phyloP scores from a whole-genome alignment of 1,284 basidiomycete species.

The Naganishia sp. region DNA sequence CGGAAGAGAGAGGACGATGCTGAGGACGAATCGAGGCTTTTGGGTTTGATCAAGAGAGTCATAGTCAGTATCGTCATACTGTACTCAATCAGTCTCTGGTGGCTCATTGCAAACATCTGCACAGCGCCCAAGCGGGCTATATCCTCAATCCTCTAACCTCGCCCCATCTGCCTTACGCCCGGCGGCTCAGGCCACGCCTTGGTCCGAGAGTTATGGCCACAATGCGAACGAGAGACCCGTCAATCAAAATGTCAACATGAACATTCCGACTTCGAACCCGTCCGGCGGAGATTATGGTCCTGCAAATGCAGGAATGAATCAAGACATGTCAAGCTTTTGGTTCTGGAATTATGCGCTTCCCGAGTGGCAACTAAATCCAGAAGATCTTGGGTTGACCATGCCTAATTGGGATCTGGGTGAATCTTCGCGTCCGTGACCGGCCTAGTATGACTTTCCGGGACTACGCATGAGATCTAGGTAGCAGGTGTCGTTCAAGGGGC shows the following conservation, averaged over 20 bases:
- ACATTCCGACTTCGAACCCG: neutral
- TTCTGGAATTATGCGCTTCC: slow-evolving; percentile 18
- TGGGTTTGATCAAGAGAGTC: slow-evolving; percentile 6
- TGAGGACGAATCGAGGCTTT: slow-evolving; percentile 13
- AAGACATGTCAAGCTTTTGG: slow-evolving; percentile 5
- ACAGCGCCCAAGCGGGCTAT: slow-evolving; percentile 14
- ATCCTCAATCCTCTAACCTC: neutral
- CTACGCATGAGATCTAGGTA: no score
- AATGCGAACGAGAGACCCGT: neutral
- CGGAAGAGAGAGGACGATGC: slow-evolving; percentile 10
- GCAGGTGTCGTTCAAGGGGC: no score
- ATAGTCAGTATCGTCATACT: neutral
- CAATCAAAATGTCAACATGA: neutral
- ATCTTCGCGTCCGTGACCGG: no score
- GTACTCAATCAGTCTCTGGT: neutral
- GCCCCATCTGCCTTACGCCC: neutral
- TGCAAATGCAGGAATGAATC: neutral
- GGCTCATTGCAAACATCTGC: neutral
- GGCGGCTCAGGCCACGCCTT: neutral
- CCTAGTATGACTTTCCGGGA: no score
- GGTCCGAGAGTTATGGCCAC: neutral
- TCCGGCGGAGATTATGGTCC: neutral
- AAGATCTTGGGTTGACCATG: slow-evolving; percentile 3
- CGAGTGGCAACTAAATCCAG: slow-evolving; percentile 14
- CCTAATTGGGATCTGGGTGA: neutral